Evolutionary conservation across 495 filamentous ascomycete species (phyloP).

Genomic region (Letharia columbiana): DNA sequence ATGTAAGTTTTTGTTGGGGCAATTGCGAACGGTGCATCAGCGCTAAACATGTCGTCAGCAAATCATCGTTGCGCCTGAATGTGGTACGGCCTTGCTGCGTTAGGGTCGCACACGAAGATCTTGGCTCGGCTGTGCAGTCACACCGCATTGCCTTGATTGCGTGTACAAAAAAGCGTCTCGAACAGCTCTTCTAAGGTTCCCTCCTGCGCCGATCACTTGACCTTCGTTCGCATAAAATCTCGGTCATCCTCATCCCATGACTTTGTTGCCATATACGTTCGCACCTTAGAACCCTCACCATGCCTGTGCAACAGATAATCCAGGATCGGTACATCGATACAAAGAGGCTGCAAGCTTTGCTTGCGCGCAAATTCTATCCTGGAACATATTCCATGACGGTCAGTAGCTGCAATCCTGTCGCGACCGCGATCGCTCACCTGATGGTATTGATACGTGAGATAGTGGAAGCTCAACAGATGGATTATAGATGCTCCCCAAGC

Average conservation of each 20-base stretch:
- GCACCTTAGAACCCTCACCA: neutral
- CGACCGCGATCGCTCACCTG: no score
- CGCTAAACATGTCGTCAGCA: no score
- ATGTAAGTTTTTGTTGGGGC: neutral
- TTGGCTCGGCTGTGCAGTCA: slow-evolving; percentile 5
- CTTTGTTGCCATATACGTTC: neutral
- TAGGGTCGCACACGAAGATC: neutral
- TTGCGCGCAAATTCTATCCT: slow-evolving; percentile 8
- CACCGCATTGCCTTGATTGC: no score
- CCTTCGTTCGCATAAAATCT: neutral
- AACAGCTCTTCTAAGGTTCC: no score
- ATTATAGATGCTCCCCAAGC: slow-evolving; percentile 12
- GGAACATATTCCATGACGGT: slow-evolving; percentile 8
- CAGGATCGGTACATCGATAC: slow-evolving; percentile 16
- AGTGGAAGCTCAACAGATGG: slow-evolving; percentile 17
- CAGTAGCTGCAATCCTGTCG: neutral
- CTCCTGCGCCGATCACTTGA: neutral
- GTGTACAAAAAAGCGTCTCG: neutral
- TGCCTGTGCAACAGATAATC: slow-evolving; percentile 16
- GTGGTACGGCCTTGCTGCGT: neutral
- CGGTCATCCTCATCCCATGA: neutral
- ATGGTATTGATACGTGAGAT: neutral
- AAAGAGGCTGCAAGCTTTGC: slow-evolving; percentile 1
- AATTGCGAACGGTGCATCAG: neutral
- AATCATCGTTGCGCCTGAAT: slow-evolving; percentile 1